phyloP scores from a whole-genome alignment of 805 yeast genomes.

The Candida quercuum region DNA sequence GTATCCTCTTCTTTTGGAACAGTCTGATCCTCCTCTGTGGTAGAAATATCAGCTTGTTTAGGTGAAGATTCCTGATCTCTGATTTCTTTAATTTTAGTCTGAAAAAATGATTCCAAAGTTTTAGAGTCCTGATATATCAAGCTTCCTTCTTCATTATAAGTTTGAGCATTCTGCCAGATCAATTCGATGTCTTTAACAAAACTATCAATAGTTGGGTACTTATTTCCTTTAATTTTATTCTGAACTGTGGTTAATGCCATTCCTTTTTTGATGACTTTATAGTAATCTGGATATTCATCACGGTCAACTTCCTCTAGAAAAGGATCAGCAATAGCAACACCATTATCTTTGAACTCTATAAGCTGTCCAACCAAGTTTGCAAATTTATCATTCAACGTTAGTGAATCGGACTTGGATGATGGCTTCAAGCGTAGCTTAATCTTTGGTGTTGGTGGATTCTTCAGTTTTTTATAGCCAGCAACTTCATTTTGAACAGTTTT shows the following conservation, averaged over 20 bases:
- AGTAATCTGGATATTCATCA: slow-evolving; percentile 75
- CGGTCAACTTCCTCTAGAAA: slow-evolving; percentile 71
- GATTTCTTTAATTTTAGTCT: slow-evolving; percentile 30
- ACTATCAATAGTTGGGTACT: slow-evolving; percentile 48
- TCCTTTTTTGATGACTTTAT: slow-evolving; percentile 63
- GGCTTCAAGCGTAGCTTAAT: slow-evolving; percentile 9
- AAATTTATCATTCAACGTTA: slow-evolving; percentile 10
- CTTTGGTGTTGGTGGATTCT: slow-evolving; percentile 18
- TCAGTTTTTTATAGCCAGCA: slow-evolving; percentile 11
- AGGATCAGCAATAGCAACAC: slow-evolving; percentile 50
- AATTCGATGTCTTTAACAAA: slow-evolving; percentile 54
- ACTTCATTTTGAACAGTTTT: slow-evolving; percentile 49
- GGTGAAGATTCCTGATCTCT: slow-evolving; percentile 7
- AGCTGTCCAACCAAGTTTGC: slow-evolving; percentile 12
- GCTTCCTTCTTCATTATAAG: slow-evolving; percentile 71
- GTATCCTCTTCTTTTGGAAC: not conserved
- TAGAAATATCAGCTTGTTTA: not conserved
- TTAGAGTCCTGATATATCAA: slow-evolving; percentile 68
- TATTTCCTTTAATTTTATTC: slow-evolving; percentile 44
- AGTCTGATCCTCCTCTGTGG: slow-evolving; percentile 4
- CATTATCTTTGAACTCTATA: slow-evolving; percentile 22
- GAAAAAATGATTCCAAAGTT: slow-evolving; percentile 49
- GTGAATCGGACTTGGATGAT: not conserved
- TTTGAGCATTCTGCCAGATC: slow-evolving; percentile 74
- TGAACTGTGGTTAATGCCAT: slow-evolving; percentile 63